Evolutionary conservation across 148 eudicot species (phyloP).

Genomic region (Rhododendron mucronatum): DNA sequence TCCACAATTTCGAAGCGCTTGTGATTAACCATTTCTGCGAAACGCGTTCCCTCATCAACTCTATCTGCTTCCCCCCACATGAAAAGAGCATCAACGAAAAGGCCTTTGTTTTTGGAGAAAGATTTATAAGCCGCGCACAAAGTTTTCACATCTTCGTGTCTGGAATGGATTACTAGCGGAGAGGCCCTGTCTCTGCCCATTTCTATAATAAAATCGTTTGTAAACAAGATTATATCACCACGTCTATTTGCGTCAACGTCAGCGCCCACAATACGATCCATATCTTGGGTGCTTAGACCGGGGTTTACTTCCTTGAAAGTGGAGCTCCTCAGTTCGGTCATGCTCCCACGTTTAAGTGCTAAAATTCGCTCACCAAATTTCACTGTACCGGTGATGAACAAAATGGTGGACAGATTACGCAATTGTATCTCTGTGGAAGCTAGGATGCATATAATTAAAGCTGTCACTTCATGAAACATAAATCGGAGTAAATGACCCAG

Average conservation of each 20-base stretch:
- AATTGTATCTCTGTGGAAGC: background rate
- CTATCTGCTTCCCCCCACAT: too few relatives aligned
- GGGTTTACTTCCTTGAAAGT: background rate
- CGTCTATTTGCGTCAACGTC: too few relatives aligned
- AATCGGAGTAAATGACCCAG: background rate
- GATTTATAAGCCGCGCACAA: background rate
- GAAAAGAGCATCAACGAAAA: background rate
- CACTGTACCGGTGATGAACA: background rate
- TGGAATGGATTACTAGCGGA: too few relatives aligned
- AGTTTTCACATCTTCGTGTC: too few relatives aligned
- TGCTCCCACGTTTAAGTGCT: constrained; percentile 3
- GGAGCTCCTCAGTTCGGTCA: background rate
- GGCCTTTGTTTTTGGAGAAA: background rate
- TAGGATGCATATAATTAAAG: background rate
- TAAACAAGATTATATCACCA: too few relatives aligned
- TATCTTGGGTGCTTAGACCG: background rate
- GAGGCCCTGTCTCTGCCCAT: too few relatives aligned
- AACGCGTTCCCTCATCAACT: background rate
- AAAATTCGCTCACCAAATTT: constrained; percentile 5
- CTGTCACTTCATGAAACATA: background rate
- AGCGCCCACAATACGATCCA: background rate
- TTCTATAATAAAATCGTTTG: too few relatives aligned
- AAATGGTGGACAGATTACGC: background rate
- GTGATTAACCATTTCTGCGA: too few relatives aligned
- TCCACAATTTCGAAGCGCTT: background rate